phyloP scores from a whole-genome alignment of 2,329 filamentous ascomycete genomes.

The Aspergillus calidoustus region DNA sequence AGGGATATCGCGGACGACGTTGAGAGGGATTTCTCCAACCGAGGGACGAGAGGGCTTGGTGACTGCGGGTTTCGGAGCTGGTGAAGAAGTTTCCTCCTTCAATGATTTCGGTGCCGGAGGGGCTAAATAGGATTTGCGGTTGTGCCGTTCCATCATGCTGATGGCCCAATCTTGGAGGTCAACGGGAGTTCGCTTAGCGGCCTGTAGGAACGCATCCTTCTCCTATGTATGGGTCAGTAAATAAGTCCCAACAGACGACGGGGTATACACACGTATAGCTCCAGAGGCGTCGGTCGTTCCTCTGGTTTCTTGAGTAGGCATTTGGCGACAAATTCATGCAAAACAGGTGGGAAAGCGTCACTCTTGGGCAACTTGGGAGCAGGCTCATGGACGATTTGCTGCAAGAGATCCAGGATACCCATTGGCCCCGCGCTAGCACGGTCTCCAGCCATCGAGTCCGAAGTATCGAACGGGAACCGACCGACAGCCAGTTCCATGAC shows the following conservation, averaged over 20 bases:
- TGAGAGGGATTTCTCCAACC: constrained; percentile 73
- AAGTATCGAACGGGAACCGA: constrained; percentile 89
- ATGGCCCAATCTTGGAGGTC: constrained; percentile 93
- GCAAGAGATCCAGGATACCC: constrained; percentile 91
- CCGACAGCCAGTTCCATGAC: constrained; percentile 98
- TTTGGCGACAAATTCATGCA: constrained; percentile 97
- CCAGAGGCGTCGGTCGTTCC: constrained; percentile 85
- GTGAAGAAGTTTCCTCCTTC: constrained; percentile 53
- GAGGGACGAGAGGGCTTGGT: constrained; percentile 54
- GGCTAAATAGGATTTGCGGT: constrained; percentile 90
- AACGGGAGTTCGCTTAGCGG: constrained; percentile 94
- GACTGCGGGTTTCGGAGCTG: constrained; percentile 35
- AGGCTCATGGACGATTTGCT: constrained; percentile 96
- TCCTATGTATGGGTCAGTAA: constrained; percentile 62
- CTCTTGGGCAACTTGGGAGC: constrained; percentile 93
- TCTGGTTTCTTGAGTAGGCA: constrained; percentile 90
- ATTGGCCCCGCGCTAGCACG: constrained; percentile 74
- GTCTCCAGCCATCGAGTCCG: constrained; percentile 75
- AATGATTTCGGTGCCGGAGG: constrained; percentile 80
- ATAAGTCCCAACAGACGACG: background rate
- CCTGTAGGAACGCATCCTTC: constrained; percentile 90
- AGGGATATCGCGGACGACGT: constrained; percentile 41
- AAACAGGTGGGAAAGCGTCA: constrained; percentile 91
- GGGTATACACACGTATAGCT: constrained; percentile 75
- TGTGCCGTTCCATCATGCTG: constrained; percentile 90